Base-by-base conservation (phyloP, 1,284 basidiomycete genomes). In the Cystobasidiaceae sp. region DNA sequence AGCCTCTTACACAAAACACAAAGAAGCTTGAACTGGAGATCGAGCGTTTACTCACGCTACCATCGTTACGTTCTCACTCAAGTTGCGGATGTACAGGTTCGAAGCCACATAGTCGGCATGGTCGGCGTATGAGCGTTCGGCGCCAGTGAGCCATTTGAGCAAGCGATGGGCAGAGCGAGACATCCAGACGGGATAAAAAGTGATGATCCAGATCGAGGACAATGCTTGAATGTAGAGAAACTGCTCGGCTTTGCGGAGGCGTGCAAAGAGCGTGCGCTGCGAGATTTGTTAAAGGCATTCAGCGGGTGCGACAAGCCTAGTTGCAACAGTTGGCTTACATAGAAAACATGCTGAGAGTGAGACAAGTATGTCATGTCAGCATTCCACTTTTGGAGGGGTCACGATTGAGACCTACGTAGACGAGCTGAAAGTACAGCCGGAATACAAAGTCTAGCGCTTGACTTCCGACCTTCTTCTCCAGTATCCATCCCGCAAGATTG, bases 111-210 rank as follows among this genome's bases (percentile, higher is more conserved):
- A 48, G 23, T 58, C 62, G 4, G 63, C 59, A 68, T 83, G 80
- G 65, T 83, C 81, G 34, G 80, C 77, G 74, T 79, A 82, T 0
- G 78, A 76, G 52, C 78, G 76, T 0, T 78, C 78, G 41, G 80
- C 78, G 0, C 80, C 80, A 17, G 79, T 71, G 28, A 80, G 71
- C 46, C 79, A 74, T 64, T 79, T 77, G 21, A 81, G 71, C 2
- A 77, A 43, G 1, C 77, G 74, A 67, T 81, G 77, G 69, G 76
- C 81, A 0, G 76, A 60, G 6, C 69, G 66, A 1, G 81, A 81
- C 80, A 83, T 82, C 55, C 79, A 79, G n/a, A 83, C 65, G 0
- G 82, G 82, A 68, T 82, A 82, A 71, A 80, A 76, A 43, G 81
- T 73, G 68, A 82, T 77, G 32, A 82, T 78, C 69, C 78, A 80